Percentiles rank a stretch among this genome's conserved stretches.
Evolutionary conservation across 352 stramenopile genomes (phyloP).

Genomic region (Thalassiosira ordinaria): DNA sequence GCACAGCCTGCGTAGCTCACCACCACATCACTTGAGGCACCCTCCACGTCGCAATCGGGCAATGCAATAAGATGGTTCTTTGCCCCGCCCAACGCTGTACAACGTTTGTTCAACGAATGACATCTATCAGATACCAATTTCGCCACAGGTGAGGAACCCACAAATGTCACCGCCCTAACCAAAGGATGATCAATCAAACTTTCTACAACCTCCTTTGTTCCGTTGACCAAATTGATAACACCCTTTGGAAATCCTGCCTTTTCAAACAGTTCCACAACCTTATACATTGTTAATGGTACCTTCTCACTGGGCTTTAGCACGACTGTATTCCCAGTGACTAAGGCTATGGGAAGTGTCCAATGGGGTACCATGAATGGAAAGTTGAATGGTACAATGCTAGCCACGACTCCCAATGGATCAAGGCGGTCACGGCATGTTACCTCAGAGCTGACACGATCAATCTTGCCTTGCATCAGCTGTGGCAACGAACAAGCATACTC

Average conservation of each 20-base stretch:
- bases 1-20: conserved; percentile 95
- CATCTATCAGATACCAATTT: conserved; percentile 92
- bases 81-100: conserved; percentile 93
- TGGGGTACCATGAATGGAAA: conserved; percentile 98
- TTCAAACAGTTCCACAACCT: conserved; percentile 89
- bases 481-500: conserved; percentile 94
- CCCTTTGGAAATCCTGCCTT: conserved; percentile 93
- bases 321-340: conserved; percentile 95
- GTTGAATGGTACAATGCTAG: conserved; percentile 94
- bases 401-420: conserved; percentile 92
- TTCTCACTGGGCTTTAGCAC: conserved; percentile 98
- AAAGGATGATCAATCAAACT: conserved; percentile 91
- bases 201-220: conserved; percentile 90
- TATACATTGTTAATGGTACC: conserved; percentile 92
- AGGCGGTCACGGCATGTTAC: conserved; percentile 94
- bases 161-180: conserved; percentile 94
- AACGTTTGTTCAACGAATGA: conserved; percentile 91
- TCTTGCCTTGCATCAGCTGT: conserved; percentile 90
- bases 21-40: conserved; percentile 93
- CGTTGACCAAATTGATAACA: conserved; percentile 97
- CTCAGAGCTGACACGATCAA: conserved; percentile 84
- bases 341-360: conserved; percentile 97
- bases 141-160: conserved; percentile 93
- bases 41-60: conserved; percentile 92
- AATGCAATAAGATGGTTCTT: conserved; percentile 98